Percentiles rank a stretch among this genome's conserved stretches.
Conservation (phyloP, 352 stramenopile genomes). For the Pythium plurisporium region DNA sequence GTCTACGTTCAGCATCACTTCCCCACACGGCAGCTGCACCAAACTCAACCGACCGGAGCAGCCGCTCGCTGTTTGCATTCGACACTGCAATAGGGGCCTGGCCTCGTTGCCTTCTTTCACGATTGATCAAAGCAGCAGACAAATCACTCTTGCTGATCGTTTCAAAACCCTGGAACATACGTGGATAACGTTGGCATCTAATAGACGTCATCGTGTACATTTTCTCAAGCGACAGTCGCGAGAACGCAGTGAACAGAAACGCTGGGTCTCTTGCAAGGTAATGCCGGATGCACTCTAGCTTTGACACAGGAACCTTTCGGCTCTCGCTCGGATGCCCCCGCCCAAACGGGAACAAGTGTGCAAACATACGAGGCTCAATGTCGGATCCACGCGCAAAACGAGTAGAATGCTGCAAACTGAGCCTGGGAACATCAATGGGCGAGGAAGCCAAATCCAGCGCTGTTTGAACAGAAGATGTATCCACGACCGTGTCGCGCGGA, state of each 20-base stretch:
- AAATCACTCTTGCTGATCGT: slow-evolving; percentile 2
- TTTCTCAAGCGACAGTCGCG: slow-evolving; percentile 7
- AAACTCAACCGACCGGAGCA: slow-evolving; percentile 17
- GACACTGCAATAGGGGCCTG: neutral
- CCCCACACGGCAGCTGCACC: slow-evolving; percentile 16
- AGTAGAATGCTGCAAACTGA: slow-evolving; percentile 13
- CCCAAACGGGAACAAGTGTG: slow-evolving; percentile 17
- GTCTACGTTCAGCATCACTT: slow-evolving; percentile 10
- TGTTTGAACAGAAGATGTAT: slow-evolving; percentile 1
- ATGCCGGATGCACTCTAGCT: slow-evolving; percentile 10
- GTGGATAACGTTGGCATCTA: slow-evolving; percentile 4
- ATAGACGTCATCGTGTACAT: slow-evolving; percentile 21
- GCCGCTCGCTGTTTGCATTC: neutral
- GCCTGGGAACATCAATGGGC: neutral
- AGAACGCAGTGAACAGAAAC: slow-evolving; percentile 8
- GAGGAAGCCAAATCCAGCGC: slow-evolving; percentile 11
- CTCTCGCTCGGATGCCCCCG: slow-evolving; percentile 10
- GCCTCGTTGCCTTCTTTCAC: slow-evolving; percentile 9
- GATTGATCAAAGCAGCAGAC: neutral
- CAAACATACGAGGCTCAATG: slow-evolving; percentile 13
- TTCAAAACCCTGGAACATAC: slow-evolving; percentile 12
- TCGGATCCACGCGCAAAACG: neutral
- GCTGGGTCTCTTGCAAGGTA: slow-evolving; percentile 18
- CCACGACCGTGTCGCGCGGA: neutral
- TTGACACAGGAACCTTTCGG: neutral